Base-by-base conservation (phyloP, 768 basidiomycete genomes). In the Termitomyces sp. region DNA sequence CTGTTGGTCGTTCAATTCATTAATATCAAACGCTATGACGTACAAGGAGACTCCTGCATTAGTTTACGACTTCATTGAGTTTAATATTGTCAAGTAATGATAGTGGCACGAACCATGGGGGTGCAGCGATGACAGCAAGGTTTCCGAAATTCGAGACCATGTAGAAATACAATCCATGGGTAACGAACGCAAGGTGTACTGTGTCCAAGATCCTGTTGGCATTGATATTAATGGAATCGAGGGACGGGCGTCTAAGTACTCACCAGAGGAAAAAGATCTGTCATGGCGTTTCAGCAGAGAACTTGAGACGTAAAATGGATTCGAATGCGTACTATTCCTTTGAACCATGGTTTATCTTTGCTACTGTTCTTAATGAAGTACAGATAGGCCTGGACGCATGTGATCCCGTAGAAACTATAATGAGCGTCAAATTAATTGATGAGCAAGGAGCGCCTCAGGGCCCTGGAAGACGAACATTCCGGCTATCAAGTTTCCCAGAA, bases 391-490 rank as follows among this genome's bases (percentile, higher is more conserved):
- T 60, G 59, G 8, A 60, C 55, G 18, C 59, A 60, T 31, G 49
- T 60, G 4, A 60, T 55, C 18, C 59, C 59, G 49, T 47, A 60
- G 36, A 60, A 56, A 50, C 59, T 60, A 15, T 1, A 24, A 51
- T 33, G 4, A 9, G 15, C 10, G 24, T 20, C 39, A 20, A 41
- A 20, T 41, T 28, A 15, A 37, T 24, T 3, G 7, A 18, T 41
- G 31, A 39, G 20, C 37, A 44, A 24, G 10, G 31, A 75, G 52
- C 55, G 79, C 78, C 67, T 39, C 22, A 44, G 72, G 64, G 48
- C 75, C 6, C 2, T 81, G 15, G 33, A 16, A 10, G n/a, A 46
- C 42, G 33, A 22, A 52, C 56, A 57, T 52, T 26, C 56, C 56
- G 51, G 56, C 56, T n/a, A 57, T 26, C 20, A 57, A 31, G 42